Percentiles rank a stretch among this genome's conserved stretches.
Evolutionary conservation across 495 filamentous ascomycete species (phyloP).

Genomic region (Pseudoneurospora amorphoporcata): DNA sequence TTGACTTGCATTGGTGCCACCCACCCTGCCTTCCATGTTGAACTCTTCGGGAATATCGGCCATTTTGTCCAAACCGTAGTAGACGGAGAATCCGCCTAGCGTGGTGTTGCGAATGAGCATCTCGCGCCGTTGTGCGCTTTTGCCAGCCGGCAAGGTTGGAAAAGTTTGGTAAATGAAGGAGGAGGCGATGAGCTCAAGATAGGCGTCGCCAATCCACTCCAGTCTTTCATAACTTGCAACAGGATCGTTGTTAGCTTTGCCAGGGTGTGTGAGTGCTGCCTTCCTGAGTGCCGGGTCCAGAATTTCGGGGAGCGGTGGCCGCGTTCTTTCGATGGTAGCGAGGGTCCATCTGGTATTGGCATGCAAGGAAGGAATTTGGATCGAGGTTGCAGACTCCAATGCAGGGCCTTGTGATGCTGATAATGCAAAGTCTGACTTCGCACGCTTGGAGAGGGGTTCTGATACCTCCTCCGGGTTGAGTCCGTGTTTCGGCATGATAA

Average conservation of each 20-base stretch:
- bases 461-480: background rate
- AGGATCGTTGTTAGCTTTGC: constrained; percentile 21
- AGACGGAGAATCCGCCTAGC: constrained; percentile 49
- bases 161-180: constrained; percentile 56
- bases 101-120: constrained; percentile 68
- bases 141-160: constrained; percentile 44
- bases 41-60: constrained; percentile 43
- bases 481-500: background rate
- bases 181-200: constrained; percentile 59
- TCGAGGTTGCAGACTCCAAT: background rate
- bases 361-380: constrained; percentile 2
- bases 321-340: constrained; percentile 22
- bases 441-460: constrained; percentile 7
- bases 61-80: constrained; percentile 57
- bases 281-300: constrained; percentile 44
- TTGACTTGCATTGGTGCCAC: constrained; percentile 28
- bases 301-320: constrained; percentile 51
- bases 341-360: constrained; percentile 30
- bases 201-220: constrained; percentile 69
- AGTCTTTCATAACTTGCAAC: constrained; percentile 54
- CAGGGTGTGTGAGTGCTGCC: constrained; percentile 59
- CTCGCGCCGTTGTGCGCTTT: constrained; percentile 57
- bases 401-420: background rate
- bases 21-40: constrained; percentile 19
- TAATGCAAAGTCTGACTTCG: constrained; percentile 1